Percentiles rank a stretch among this genome's conserved stretches.
Conservation (phyloP, 192 early-diverging fungal species). For the Podila epicladia region DNA sequence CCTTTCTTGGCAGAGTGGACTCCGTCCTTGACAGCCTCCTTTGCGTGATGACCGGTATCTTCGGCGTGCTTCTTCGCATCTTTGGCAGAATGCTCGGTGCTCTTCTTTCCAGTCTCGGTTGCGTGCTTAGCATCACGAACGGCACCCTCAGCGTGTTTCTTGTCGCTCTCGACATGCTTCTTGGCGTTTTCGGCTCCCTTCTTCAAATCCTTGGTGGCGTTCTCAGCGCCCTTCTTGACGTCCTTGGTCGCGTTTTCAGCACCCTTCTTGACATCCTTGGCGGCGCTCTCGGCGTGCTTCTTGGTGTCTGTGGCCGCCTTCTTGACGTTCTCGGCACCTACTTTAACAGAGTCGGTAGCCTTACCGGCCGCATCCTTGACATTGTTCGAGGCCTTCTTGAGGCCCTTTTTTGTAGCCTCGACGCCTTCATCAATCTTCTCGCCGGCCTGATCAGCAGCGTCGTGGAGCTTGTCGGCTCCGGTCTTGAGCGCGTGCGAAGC, state of each 20-base stretch:
- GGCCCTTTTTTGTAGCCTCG: conserved; percentile 5
- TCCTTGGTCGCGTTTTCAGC: conserved; percentile 5
- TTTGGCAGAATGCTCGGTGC: conserved; percentile 11
- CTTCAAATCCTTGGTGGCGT: conserved; percentile 4
- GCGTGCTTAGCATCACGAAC: not conserved
- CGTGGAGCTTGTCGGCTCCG: conserved; percentile 13
- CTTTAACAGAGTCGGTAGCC: not conserved
- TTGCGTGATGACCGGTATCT: conserved; percentile 1
- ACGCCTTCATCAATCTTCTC: conserved; percentile 17
- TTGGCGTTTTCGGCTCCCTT: not conserved
- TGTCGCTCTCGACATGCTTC: not conserved
- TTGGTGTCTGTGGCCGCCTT: conserved; percentile 10
- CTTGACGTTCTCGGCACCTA: conserved; percentile 9
- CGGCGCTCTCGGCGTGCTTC: not conserved
- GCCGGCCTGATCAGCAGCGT: not conserved
- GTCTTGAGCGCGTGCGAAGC: conserved; percentile 19
- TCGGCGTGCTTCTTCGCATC: conserved; percentile 9
- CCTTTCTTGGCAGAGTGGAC: conserved; percentile 9
- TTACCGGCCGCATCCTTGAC: not conserved
- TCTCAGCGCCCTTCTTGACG: conserved; percentile 19
- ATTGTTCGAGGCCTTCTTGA: conserved; percentile 11
- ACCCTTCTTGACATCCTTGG: conserved; percentile 16
- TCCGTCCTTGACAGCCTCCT: conserved; percentile 1
- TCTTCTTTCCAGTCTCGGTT: conserved; percentile 9
- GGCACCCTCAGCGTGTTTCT: not conserved